These are phyloP conservation scores for Boletus semigastroideus DNA, from an alignment of 1,284 basidiomycete genomes.

Conservation along the genomic window DNA sequence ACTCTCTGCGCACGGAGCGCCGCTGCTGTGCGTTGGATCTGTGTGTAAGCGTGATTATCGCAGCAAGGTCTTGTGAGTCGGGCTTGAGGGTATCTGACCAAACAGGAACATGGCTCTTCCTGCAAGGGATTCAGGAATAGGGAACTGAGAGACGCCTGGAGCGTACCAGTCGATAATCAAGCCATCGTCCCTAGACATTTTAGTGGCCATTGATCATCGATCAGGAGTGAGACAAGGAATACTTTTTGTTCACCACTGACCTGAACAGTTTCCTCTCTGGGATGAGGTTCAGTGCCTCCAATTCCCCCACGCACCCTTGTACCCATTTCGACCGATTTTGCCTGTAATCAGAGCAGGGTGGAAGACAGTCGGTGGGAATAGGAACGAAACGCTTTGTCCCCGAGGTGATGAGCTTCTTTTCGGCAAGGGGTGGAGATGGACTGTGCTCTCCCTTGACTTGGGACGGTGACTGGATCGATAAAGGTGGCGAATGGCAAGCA, in stretches of 20 bases:
- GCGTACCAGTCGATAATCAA: conserved; percentile 30
- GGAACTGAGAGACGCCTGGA: not conserved
- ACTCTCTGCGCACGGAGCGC: not conserved
- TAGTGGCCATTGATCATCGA: not conserved
- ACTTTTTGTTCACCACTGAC: conserved; percentile 12
- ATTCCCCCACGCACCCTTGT: conserved; percentile 16
- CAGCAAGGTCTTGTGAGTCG: conserved; percentile 27
- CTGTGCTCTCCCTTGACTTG: conserved; percentile 24
- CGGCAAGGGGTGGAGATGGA: conserved; percentile 12
- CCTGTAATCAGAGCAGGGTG: conserved; percentile 18
- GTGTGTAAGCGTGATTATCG: conserved; percentile 28
- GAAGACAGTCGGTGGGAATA: conserved; percentile 28
- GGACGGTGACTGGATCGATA: not conserved
- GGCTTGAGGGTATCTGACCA: conserved; percentile 33
- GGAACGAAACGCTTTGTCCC: conserved; percentile 30
- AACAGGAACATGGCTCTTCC: conserved; percentile 32
- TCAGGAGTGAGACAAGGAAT: not conserved
- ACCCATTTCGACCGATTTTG: conserved; percentile 26
- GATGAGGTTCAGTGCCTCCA: conserved; percentile 20
- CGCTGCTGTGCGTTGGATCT: conserved; percentile 26
- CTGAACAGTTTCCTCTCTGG: conserved; percentile 27
- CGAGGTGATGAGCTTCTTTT: conserved; percentile 23
- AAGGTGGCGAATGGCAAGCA: not conserved
- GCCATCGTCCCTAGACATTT: conserved; percentile 34
- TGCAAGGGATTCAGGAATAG: conserved; percentile 10